Conservation (phyloP, 768 basidiomycete genomes). For the Boletus pseudo-olivaceus region DNA sequence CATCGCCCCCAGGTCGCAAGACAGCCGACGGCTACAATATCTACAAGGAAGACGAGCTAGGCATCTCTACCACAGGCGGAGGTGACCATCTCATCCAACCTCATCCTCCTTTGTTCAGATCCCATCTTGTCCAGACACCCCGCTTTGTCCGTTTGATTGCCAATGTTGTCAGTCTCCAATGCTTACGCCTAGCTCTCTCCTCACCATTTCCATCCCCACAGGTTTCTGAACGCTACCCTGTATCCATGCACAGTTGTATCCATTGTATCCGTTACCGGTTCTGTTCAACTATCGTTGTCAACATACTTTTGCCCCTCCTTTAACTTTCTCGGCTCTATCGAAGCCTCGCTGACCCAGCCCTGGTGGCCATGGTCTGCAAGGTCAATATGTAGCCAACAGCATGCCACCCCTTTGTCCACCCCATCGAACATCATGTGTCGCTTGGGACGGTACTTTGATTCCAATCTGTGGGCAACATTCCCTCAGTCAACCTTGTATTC, state of each 20-base stretch:
- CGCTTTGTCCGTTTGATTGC: constrained; percentile 86
- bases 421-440: constrained; percentile 22
- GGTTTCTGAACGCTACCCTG: constrained; percentile 22
- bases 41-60: constrained; percentile 82
- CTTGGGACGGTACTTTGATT: constrained; percentile 17
- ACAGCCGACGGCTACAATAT: constrained; percentile 79
- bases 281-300: background rate
- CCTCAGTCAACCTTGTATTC: background rate
- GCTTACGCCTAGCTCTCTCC: background rate
- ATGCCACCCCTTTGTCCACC: constrained; percentile 20
- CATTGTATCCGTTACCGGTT: background rate
- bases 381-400: constrained; percentile 65
- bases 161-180: constrained; percentile 66
- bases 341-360: constrained; percentile 46
- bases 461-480: constrained; percentile 21
- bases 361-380: constrained; percentile 42
- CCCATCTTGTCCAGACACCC: constrained; percentile 55
- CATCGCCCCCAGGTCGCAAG: constrained; percentile 53
- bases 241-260: background rate
- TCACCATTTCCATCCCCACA: constrained; percentile 4
- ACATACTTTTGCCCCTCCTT: background rate
- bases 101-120: constrained; percentile 12
- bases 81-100: constrained; percentile 44
- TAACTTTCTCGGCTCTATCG: constrained; percentile 46
- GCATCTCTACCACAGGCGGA: constrained; percentile 63